These are phyloP conservation scores for Chrysopogon serrulatus DNA, from an alignment of 176 grass and related monocot genomes.

Conservation along the genomic window DNA sequence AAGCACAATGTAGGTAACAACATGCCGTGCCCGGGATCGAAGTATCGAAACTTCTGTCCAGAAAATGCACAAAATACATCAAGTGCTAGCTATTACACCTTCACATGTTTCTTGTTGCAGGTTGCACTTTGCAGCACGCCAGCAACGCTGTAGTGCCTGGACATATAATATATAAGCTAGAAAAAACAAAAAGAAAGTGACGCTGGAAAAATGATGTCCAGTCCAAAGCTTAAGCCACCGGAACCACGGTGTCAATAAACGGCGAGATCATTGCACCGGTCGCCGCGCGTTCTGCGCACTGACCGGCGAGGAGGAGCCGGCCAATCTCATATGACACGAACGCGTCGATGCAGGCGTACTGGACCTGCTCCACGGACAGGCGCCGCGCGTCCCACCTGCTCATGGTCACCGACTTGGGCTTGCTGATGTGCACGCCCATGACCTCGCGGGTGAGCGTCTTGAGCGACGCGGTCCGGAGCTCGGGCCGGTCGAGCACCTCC, in stretches of 20 bases:
- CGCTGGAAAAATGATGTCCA: no score
- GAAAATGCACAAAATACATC: no score
- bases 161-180: background rate
- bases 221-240: background rate
- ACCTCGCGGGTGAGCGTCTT: slow-evolving; percentile 24
- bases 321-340: slow-evolving; percentile 55
- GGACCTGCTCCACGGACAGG: slow-evolving; percentile 31
- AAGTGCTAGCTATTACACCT: background rate
- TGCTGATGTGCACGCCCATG: slow-evolving; percentile 14
- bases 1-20: no score
- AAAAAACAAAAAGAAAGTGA: background rate
- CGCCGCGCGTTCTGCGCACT: background rate
- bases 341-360: slow-evolving; percentile 53
- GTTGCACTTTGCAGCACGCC: background rate
- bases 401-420: slow-evolving; percentile 19
- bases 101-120: background rate
- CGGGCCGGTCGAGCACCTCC: slow-evolving; percentile 1
- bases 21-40: no score
- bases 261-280: background rate
- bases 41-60: no score
- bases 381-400: slow-evolving; percentile 27
- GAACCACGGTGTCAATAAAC: background rate
- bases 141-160: background rate
- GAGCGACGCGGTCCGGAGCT: slow-evolving; percentile 31
- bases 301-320: slow-evolving; percentile 13